Base-by-base conservation (phyloP, 352 stramenopile species). In the Phytophthora pluvialis region DNA sequence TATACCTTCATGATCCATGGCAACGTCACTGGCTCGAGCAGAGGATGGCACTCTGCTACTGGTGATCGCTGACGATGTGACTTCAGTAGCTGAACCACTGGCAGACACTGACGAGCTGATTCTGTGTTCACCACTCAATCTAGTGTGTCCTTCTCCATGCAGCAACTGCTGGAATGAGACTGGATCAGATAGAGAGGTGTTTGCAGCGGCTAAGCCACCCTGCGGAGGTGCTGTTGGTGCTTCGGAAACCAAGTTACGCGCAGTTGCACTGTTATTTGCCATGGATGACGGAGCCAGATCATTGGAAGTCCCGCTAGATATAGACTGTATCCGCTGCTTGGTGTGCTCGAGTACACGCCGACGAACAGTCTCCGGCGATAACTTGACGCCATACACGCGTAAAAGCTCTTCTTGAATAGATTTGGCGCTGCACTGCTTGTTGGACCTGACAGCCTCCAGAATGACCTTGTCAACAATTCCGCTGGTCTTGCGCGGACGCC, bases 381-480 rank as follows among this genome's bases (percentile, higher is more conserved):
- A 64, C 49, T 89, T 82, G 15, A 89, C 72, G 5, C 78, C 72
- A 59, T 87, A 87, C n/a, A 84, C 70, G 21, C 60, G 75, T 35
- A 62, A 56, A 16, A 91, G 58, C 31, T 86, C 77, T 39, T 89
- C 73, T 40, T 88, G 79, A 43, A 91, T 91, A n/a, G 78, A 53
- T 65, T 82, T 86, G 5, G 81, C 81, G 1, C 73, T 88, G 50
- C 75, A 88, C 12, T 70, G 66, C 31, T 83, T 71, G 52, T 81
- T 86, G 7, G 70, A 64, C 33, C 72, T 80, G 11, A 91, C 75
- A 5, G 80, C 70, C 55, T 89, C 77, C 8, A 91, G 55, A 51
- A 91, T 91, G 29, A 91, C 78, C 16, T 77, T 74, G 56, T 91
- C 83, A 21, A 91, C 77, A 29, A 89, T 72, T 15, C 77, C 75